phyloP scores from a whole-genome alignment of 148 eudicot genomes.

The Rhododendron griersonianum region DNA sequence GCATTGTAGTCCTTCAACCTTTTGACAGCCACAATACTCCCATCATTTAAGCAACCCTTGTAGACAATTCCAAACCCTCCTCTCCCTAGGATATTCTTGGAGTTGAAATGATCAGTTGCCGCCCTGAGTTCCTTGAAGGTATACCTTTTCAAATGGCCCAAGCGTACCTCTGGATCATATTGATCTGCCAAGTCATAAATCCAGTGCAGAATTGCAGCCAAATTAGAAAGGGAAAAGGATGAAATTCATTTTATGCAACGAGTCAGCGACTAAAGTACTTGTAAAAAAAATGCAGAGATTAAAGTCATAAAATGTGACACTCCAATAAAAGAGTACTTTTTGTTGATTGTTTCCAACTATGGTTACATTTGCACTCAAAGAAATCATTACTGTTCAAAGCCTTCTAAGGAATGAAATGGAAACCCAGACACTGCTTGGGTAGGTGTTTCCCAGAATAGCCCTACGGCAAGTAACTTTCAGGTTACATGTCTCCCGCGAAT shows the following conservation, averaged over 20 bases:
- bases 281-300: neutral
- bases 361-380: neutral
- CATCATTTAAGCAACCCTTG: slow-evolving; percentile 66
- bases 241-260: neutral
- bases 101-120: slow-evolving; percentile 78
- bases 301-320: neutral
- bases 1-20: slow-evolving; percentile 71
- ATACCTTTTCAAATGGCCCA: slow-evolving; percentile 77
- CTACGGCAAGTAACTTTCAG: neutral
- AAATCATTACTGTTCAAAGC: neutral
- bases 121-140: slow-evolving; percentile 75
- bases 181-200: slow-evolving; percentile 47
- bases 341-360: neutral
- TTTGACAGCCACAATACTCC: slow-evolving; percentile 80
- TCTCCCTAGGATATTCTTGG: slow-evolving; percentile 72
- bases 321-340: neutral
- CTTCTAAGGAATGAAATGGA: neutral
- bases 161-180: slow-evolving; percentile 83
- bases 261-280: neutral
- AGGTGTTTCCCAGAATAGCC: neutral
- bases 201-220: slow-evolving; percentile 4
- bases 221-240: neutral
- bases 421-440: neutral
- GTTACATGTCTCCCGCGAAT: neutral
- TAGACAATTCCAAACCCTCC: slow-evolving; percentile 93